Evolutionary conservation across 805 yeast species (phyloP).

Genomic region (Zygosaccharomyces siamensis): DNA sequence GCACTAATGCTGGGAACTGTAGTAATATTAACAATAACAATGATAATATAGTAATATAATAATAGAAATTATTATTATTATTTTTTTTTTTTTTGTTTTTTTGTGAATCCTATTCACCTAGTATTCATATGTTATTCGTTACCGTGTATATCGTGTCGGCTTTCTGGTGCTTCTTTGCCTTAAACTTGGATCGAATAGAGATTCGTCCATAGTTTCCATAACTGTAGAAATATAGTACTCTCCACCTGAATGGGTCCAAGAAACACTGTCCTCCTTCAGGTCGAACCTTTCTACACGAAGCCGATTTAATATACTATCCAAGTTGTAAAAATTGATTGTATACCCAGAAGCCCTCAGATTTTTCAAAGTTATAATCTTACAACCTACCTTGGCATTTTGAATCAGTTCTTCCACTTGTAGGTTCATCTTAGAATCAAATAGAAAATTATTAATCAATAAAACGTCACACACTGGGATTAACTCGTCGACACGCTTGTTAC

Average conservation of each 20-base stretch:
- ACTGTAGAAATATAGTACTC: conserved; percentile 75
- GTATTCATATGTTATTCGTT: not conserved
- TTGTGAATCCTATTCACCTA: not conserved
- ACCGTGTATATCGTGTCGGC: conserved; percentile 27
- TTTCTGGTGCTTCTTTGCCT: conserved; percentile 25
- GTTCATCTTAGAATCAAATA: conserved; percentile 74
- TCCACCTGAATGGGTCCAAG: conserved; percentile 81
- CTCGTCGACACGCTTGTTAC: conserved; percentile 51
- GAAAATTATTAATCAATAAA: conserved; percentile 73
- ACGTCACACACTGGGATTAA: conserved; percentile 62
- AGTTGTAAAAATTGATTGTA: conserved; percentile 48
- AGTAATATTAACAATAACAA: not conserved
- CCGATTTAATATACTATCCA: conserved; percentile 56
- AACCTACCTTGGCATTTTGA: conserved; percentile 60
- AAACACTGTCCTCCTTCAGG: conserved; percentile 68
- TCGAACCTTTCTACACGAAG: conserved; percentile 57
- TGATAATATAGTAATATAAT: not conserved
- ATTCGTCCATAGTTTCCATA: conserved; percentile 37
- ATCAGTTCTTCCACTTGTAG: conserved; percentile 61
- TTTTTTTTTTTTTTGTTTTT: not conserved
- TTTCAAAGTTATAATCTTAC: conserved; percentile 73
- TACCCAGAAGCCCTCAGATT: conserved; percentile 76
- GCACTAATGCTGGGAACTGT: not conserved
- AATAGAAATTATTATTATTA: not conserved
- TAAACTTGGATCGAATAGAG: conserved; percentile 23